phyloP scores from a whole-genome alignment of 129 eudicot species.

The Lonicera japonica region DNA sequence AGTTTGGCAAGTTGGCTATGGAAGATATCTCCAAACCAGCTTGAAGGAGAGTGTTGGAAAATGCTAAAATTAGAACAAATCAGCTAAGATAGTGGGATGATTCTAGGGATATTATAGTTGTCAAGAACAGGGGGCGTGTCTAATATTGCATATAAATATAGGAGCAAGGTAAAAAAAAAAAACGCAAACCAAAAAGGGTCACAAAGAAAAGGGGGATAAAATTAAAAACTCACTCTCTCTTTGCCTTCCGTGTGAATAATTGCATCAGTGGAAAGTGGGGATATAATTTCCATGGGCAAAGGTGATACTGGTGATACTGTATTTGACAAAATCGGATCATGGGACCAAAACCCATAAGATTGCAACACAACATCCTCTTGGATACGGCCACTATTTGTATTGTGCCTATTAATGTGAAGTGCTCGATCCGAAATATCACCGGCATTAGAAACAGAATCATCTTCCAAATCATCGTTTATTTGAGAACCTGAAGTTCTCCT shows the following conservation, averaged over 20 bases:
- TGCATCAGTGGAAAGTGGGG: conserved; percentile 41
- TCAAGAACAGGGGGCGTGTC: too few species aligned
- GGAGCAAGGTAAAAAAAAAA: too few species aligned
- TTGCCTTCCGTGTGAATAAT: conserved; percentile 18
- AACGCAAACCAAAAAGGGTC: too few species aligned
- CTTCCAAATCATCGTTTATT: conserved; percentile 42
- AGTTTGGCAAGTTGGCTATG: too few species aligned
- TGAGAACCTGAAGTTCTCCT: conserved; percentile 33
- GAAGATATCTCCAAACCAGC: too few species aligned
- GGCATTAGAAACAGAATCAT: conserved; percentile 58
- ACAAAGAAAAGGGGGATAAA: too few species aligned
- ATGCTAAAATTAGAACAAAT: too few species aligned
- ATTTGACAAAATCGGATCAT: conserved; percentile 1
- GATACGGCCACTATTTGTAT: conserved; percentile 32
- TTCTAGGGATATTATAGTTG: too few species aligned
- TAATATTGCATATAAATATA: too few species aligned
- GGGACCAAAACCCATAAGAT: conserved; percentile 6
- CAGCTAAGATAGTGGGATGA: too few species aligned
- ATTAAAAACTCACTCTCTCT: conserved; percentile 30
- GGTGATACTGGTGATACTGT: conserved; percentile 7
- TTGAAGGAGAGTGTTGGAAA: too few species aligned
- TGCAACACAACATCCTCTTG: conserved; percentile 29
- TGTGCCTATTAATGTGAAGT: conserved; percentile 52
- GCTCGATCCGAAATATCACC: conserved; percentile 84
- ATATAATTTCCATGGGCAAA: conserved; percentile 6